Percentiles rank a stretch among this genome's conserved stretches.
Conservation (phyloP, 768 basidiomycete genomes). For the Vishniacozyma victoriae region DNA sequence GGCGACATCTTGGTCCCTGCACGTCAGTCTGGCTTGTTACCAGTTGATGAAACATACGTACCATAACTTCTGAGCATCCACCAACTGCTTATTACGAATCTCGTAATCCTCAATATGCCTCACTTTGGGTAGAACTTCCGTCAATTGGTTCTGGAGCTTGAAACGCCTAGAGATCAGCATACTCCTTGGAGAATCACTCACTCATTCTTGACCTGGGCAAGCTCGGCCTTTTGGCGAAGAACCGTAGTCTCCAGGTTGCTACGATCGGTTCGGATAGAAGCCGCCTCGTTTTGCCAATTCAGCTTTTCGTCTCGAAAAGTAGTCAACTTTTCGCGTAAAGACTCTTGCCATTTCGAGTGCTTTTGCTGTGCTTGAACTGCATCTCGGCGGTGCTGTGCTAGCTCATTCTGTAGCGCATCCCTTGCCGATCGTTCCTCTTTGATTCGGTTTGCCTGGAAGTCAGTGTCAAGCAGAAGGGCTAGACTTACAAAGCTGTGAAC, state of each 20-base stretch:
- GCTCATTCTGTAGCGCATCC: constrained; percentile 48
- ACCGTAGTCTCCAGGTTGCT: constrained; percentile 49
- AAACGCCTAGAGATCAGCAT: constrained; percentile 53
- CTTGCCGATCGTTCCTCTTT: constrained; percentile 37
- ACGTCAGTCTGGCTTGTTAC: neutral
- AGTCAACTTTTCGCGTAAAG: constrained; percentile 69
- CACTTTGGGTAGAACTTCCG: constrained; percentile 75
- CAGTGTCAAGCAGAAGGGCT: neutral
- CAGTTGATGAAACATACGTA: constrained; percentile 46
- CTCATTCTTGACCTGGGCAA: constrained; percentile 45
- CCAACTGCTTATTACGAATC: constrained; percentile 72
- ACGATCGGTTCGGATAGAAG: constrained; percentile 61
- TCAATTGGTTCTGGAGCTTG: constrained; percentile 65
- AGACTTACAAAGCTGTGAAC: constrained; percentile 37
- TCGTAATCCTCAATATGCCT: constrained; percentile 78
- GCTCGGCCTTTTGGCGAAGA: constrained; percentile 39
- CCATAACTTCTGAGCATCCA: constrained; percentile 73
- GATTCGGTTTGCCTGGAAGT: constrained; percentile 28
- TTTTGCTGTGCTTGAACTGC: constrained; percentile 68
- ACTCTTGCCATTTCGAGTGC: constrained; percentile 75
- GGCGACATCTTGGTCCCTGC: constrained; percentile 30
- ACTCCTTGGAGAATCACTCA: constrained; percentile 12
- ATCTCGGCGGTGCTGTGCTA: constrained; percentile 67
- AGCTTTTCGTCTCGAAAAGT: constrained; percentile 74
- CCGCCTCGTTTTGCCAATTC: constrained; percentile 66